phyloP scores from a whole-genome alignment of 495 filamentous ascomycete species.

The Trichoderma reesei region DNA sequence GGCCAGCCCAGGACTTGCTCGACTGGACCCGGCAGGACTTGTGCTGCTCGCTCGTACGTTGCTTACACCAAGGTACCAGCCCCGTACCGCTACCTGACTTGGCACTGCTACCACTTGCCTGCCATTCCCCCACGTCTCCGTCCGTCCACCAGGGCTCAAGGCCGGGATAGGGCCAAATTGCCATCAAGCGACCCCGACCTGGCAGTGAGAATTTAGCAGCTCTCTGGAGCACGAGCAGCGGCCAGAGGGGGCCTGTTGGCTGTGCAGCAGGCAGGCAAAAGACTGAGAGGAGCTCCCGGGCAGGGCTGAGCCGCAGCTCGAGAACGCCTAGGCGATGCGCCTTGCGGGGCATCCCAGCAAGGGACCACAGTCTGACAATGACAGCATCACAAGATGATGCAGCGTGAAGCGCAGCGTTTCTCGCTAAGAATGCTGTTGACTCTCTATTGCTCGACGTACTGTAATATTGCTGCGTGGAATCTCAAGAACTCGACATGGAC shows the following conservation, averaged over 20 bases:
- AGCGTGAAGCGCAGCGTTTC: background rate
- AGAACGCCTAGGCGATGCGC: constrained; percentile 6
- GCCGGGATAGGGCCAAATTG: background rate
- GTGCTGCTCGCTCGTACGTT: background rate
- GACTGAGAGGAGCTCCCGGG: background rate
- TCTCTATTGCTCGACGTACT: no score
- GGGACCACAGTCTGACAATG: background rate
- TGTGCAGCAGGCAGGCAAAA: background rate
- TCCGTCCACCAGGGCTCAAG: background rate
- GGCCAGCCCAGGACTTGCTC: background rate
- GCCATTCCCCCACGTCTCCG: background rate
- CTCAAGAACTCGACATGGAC: no score
- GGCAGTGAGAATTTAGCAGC: constrained; percentile 6
- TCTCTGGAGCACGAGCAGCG: background rate
- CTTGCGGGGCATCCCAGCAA: background rate
- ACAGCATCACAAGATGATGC: background rate
- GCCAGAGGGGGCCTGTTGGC: background rate
- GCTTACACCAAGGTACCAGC: no score
- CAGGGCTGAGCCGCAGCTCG: constrained; percentile 1
- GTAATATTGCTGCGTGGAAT: no score
- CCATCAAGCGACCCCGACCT: background rate
- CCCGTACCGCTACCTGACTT: no score
- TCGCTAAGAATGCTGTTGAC: no score
- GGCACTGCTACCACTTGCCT: no score
- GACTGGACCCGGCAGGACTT: background rate